phyloP scores from a whole-genome alignment of 441 rosid species.

The Brassica balearica region DNA sequence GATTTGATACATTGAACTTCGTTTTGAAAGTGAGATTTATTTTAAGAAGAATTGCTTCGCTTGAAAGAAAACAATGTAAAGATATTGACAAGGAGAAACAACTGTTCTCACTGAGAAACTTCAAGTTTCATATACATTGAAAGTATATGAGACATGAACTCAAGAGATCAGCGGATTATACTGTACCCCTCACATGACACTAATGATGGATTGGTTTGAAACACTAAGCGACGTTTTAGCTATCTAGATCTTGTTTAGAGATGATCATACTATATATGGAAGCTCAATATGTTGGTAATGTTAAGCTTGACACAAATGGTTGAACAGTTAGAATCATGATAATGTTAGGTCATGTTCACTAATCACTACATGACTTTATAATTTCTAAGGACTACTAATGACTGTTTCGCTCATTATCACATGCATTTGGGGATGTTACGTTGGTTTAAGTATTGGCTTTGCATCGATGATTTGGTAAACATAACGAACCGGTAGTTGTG shows the following conservation, averaged over 20 bases:
- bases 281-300: background rate
- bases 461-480: background rate
- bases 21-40: background rate
- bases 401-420: background rate
- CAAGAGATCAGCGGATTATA: background rate
- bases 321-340: background rate
- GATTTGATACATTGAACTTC: slow-evolving; percentile 42
- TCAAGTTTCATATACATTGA: background rate
- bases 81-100: background rate
- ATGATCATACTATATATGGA: background rate
- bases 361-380: background rate
- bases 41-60: slow-evolving; percentile 2
- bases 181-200: background rate
- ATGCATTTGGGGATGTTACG: background rate
- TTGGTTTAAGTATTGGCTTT: background rate
- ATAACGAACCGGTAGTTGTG: background rate
- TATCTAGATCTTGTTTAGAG: background rate
- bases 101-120: background rate
- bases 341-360: background rate
- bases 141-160: background rate
- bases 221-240: background rate
- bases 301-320: background rate
- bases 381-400: background rate
- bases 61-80: background rate
- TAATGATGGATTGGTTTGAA: background rate